Evolutionary conservation across 202 grass and related monocot genomes (phyloP).

Genomic region (Tripidium arundinaceum): DNA sequence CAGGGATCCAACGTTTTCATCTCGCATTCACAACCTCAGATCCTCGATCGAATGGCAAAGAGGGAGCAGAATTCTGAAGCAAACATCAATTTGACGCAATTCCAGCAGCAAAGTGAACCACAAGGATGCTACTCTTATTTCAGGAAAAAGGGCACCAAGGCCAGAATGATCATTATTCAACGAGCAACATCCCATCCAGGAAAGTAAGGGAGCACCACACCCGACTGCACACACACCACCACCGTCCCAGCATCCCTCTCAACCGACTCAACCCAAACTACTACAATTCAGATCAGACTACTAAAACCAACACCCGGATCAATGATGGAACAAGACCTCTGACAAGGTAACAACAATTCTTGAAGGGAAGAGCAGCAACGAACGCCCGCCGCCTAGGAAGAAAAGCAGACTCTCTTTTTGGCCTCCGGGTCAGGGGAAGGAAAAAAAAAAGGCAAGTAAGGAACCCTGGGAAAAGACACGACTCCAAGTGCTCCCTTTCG

Average conservation of each 20-base stretch:
- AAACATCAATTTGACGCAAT: no score
- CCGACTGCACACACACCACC: constrained; percentile 28
- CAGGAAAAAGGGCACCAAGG: not conserved
- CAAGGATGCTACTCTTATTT: not conserved
- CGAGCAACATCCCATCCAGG: constrained; percentile 10
- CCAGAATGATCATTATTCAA: not conserved
- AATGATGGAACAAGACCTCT: not conserved
- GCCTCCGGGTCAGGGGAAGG: not conserved
- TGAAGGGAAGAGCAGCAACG: not conserved
- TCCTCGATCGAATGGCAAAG: not conserved
- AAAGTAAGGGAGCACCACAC: constrained; percentile 26
- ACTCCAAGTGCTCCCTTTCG: not conserved
- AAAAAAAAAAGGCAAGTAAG: not conserved
- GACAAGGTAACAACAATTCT: not conserved
- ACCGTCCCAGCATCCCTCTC: not conserved
- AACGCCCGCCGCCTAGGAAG: constrained; percentile 19
- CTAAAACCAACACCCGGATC: constrained; percentile 8
- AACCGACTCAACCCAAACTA: constrained; percentile 3
- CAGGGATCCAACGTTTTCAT: not conserved
- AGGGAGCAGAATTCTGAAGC: not conserved
- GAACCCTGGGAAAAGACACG: constrained; percentile 18
- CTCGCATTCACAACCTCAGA: not conserved
- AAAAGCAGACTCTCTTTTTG: constrained; percentile 26
- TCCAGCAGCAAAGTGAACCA: not conserved
- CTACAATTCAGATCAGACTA: constrained; percentile 22